These are phyloP conservation scores for Lanmaoa pseudosensibilis DNA, from an alignment of 768 basidiomycete genomes.

Conservation along the genomic window DNA sequence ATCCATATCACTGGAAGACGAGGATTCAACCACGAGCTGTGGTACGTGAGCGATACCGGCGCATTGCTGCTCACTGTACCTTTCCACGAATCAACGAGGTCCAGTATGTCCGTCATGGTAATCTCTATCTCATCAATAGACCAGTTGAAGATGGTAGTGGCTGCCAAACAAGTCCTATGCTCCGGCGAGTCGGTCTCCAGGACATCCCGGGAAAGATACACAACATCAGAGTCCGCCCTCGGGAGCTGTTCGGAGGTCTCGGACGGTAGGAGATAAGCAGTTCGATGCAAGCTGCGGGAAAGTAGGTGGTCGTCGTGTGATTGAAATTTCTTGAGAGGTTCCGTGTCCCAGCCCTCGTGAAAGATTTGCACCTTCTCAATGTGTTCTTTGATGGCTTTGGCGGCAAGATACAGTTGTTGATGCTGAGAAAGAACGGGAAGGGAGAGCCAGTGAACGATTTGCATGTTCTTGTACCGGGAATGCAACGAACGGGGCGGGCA, in stretches of 20 bases:
- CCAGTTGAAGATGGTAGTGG: not conserved
- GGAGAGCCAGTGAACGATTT: conserved; percentile 36
- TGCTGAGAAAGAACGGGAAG: conserved; percentile 29
- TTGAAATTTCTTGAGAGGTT: not conserved
- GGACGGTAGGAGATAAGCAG: conserved; percentile 8
- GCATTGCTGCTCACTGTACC: not conserved
- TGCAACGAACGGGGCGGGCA: conserved; percentile 20
- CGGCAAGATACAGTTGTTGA: conserved; percentile 21
- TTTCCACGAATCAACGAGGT: conserved; percentile 1
- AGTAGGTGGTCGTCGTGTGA: conserved; percentile 5
- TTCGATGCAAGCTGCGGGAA: conserved; percentile 11
- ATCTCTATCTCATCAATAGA: not conserved
- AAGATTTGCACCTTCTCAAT: conserved; percentile 11
- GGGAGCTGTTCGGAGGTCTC: not conserved
- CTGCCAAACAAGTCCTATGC: conserved; percentile 5
- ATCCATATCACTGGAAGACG: conserved; percentile 24
- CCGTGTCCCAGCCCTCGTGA: not conserved
- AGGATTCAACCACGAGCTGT: conserved; percentile 25
- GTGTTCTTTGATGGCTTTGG: conserved; percentile 30
- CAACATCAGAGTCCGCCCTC: not conserved
- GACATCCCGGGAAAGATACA: conserved; percentile 13
- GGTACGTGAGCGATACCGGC: conserved; percentile 15
- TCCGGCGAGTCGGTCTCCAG: not conserved
- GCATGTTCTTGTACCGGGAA: conserved; percentile 38
- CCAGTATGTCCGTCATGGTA: not conserved